Base-by-base conservation (phyloP, 768 basidiomycete genomes). In the Xanthoconium purpureum region DNA sequence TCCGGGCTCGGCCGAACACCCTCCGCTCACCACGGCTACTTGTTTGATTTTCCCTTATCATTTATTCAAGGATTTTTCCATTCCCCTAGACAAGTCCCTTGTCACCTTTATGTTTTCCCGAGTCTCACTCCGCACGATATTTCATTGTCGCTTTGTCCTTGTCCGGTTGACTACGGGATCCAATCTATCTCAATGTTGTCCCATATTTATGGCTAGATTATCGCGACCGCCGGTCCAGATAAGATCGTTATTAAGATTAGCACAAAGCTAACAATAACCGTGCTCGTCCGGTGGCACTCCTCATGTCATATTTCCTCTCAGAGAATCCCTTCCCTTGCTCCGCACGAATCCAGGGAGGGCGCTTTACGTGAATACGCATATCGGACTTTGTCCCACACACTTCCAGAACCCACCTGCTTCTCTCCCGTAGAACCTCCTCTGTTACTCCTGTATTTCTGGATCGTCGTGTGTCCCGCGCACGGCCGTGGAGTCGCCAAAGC, bases 321-420 rank as follows among this genome's bases (percentile, higher is more conserved):
- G 49, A 63, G 52, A 49, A 60, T 52, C 36, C 55, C 50, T 64
- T 61, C 54, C 52, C 56, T 52, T 61, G 62, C 52, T 57, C 50
- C 56, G 52, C 48, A 33, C 20, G 38, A 32, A 15, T 37, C 43
- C 57, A 59, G 52, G 65, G 56, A 54, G 43, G 18, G 20, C 28
- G 11, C 29, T 38, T 13, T 44, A 47, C 53, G 56, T 61, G 54
- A 63, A 60, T 33, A 3, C 5, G 28, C 18, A 18, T n/a, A n/a
- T n/a, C n/a, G n/a, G n/a, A n/a, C n/a, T n/a, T n/a, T n/a, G n/a
- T 63, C 54, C 20, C 58, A 56, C 52, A 14, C 42, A 6, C 7
- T 13, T 35, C 24, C 15, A 45, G 54, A 51, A 42, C 24, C n/a
- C n/a, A 33, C 37, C 35, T 33, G n/a, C 40, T 5, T 39, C 46